Base-by-base conservation (phyloP, 768 basidiomycete genomes). In the Gloeopeniophorella convolvens region DNA sequence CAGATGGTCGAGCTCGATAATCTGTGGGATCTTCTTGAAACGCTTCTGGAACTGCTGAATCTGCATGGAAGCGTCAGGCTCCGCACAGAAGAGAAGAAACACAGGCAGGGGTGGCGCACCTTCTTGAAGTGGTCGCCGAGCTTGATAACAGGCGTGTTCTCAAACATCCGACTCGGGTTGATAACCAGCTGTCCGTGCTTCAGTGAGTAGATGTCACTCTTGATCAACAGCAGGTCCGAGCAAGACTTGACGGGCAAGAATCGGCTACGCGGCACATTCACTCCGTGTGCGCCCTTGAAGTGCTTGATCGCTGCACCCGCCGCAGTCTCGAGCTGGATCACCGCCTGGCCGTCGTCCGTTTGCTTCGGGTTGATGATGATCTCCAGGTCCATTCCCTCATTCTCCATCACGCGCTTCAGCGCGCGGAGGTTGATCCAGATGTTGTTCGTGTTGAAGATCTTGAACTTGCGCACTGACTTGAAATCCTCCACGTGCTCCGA, bases 121-220 rank as follows among this genome's bases (percentile, higher is more conserved):
- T 90, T 94, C 78, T 94, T 96, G 81, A 98, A 96, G 66, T 89
- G 87, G 67, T 93, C 90, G 37, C 93, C 92, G 42, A 96, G 79
- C 73, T 96, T 96, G 77, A 97, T 89, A 42, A 95, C 91, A n/a
- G 93, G 95, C 23, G 89, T 84, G 16, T 80, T 86, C 62, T 77
- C 80, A 62, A 93, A 92, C 82, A 90, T 85, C 59, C 89, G 72
- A 32, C 77, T 73, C 54, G 80, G 79, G 64, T 86, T 90, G 75
- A 96, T 86, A 56, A 89, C 77, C 51, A 95, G 77, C 60, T 85
- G 85, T 16, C 93, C 93, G 64, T 96, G 89, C 66, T 83, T 72
- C 43, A 96, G 75, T 47, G 86, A 87, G 72, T 96, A 97, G 59
- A 96, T 83, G 66, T 93, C 89, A 52, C 84, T 88, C 73, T 89